phyloP scores from a whole-genome alignment of 805 yeast genomes.

The Yarrowia sp. region DNA sequence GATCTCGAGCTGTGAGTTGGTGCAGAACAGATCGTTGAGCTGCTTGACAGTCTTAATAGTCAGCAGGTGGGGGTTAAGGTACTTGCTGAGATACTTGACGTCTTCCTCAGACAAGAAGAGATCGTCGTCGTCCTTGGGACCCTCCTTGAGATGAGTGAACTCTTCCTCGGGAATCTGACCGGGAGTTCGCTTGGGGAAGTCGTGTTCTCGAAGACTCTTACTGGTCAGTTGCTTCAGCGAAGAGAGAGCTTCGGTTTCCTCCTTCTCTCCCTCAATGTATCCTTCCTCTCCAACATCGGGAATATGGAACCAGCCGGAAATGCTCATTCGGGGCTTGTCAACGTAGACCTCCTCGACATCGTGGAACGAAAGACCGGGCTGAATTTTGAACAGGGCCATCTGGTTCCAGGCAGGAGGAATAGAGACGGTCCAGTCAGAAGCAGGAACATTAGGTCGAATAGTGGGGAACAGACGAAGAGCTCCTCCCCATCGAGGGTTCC shows the following conservation, averaged over 20 bases:
- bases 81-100: conserved; percentile 48
- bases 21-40: conserved; percentile 53
- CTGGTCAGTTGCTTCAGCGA: conserved; percentile 78
- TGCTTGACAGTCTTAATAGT: conserved; percentile 40
- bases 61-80: conserved; percentile 54
- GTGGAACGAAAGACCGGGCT: conserved; percentile 95
- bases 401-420: conserved; percentile 93
- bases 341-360: conserved; percentile 96
- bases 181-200: conserved; percentile 60
- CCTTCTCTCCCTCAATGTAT: conserved; percentile 76
- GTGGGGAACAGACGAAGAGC: conserved; percentile 83
- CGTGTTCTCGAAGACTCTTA: conserved; percentile 71
- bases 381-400: conserved; percentile 91
- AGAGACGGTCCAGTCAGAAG: conserved; percentile 63
- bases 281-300: conserved; percentile 94
- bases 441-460: conserved; percentile 83
- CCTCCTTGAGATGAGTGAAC: conserved; percentile 16
- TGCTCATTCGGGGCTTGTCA: conserved; percentile 83
- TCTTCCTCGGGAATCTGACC: background rate
- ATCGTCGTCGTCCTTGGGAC: conserved; percentile 22
- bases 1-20: conserved; percentile 68
- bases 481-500: conserved; percentile 95
- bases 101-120: conserved; percentile 43
- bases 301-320: conserved; percentile 98
- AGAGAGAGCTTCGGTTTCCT: conserved; percentile 64